phyloP scores from a whole-genome alignment of 352 stramenopile genomes.

The Pythium diclinum region DNA sequence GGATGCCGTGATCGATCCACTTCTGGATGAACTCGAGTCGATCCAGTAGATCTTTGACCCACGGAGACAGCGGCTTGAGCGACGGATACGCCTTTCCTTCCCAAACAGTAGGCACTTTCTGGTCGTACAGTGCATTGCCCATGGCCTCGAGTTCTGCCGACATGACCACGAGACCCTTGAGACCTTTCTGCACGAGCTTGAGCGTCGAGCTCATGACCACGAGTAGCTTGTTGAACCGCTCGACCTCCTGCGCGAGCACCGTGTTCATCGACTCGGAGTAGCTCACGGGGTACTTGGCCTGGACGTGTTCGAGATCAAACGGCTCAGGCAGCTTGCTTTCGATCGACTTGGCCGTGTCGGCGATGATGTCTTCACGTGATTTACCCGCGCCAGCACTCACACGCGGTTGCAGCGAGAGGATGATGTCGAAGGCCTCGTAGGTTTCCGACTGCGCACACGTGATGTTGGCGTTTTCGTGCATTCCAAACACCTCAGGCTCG shows the following conservation, averaged over 20 bases:
- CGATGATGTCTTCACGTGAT: conserved; percentile 76
- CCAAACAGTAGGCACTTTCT: conserved; percentile 88
- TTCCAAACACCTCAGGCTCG: conserved; percentile 91
- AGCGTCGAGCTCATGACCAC: conserved; percentile 63
- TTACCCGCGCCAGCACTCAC: conserved; percentile 65
- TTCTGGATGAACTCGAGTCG: conserved; percentile 64
- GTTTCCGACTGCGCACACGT: conserved; percentile 90
- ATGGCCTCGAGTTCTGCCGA: conserved; percentile 84
- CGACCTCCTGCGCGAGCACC: conserved; percentile 86
- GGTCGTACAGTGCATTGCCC: conserved; percentile 83
- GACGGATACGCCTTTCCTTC: conserved; percentile 89
- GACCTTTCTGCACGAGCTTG: conserved; percentile 59
- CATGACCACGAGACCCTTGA: conserved; percentile 85
- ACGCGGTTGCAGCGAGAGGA: conserved; percentile 76
- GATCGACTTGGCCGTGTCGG: conserved; percentile 67
- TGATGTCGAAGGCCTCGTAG: conserved; percentile 87
- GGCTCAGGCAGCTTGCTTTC: conserved; percentile 50
- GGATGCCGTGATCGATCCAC: conserved; percentile 78
- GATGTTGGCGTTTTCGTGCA: conserved; percentile 95
- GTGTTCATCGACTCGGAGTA: conserved; percentile 96
- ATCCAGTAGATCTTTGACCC: conserved; percentile 86
- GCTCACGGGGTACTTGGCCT: conserved; percentile 82
- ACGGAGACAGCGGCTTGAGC: conserved; percentile 85
- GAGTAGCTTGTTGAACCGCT: conserved; percentile 84
- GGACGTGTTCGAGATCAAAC: conserved; percentile 82